Evolutionary conservation across 768 basidiomycete species (phyloP), one percentile per base, ranked within the genome.

Genomic region (Russula sp.): DNA sequence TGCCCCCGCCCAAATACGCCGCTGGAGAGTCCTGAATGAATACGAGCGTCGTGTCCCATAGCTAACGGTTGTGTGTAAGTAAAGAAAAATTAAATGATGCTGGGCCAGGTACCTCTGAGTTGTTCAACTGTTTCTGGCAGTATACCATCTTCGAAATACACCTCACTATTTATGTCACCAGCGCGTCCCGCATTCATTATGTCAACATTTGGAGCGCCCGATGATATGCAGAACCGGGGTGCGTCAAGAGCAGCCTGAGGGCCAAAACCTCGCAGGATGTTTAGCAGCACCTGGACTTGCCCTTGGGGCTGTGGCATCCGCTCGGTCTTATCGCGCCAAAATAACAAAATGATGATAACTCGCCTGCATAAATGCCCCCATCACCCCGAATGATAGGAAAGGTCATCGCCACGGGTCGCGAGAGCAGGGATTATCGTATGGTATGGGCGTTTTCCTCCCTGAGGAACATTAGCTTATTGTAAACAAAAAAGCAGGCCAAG

Each of bases 141-240:
- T 59, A 96, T 87, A 0, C 85, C 88, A 3, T 48, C 60, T 36
- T 61, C 60, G 24, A 61, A 61, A 98, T 75, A 89, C 94, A 0
- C 96, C 95, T 10, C 86, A 96, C 97, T 98, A 78, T 98, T 95
- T 73, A 98, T 98, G 63, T 94, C 93, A 16, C 84, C 92, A 20
- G 90, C 28, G 44, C 53, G 44, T 8, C 44, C 46, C 11, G 26
- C 46, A 22, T 56, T 56, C 24, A n/a, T 34, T 22, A 55, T 8
- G 7, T 22, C 36, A 7, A 36, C 46, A 18, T 62, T 24, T 36
- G 44, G 60, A 28, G 18, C 24, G 3, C 52, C 52, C 14, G 60
- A 42, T 46, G 60, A 61, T 61, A 53, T 61, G 42, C 60, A 61
- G n/a, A 61, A 61, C 28, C 60, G 51, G 2, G 60, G 60, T 18